A percentile compares a stretch with the other conserved stretches of the same genome.
These are phyloP conservation scores for Aspergillus sp. DNA, from an alignment of 2,329 filamentous ascomycete species.

Conservation along the genomic window DNA sequence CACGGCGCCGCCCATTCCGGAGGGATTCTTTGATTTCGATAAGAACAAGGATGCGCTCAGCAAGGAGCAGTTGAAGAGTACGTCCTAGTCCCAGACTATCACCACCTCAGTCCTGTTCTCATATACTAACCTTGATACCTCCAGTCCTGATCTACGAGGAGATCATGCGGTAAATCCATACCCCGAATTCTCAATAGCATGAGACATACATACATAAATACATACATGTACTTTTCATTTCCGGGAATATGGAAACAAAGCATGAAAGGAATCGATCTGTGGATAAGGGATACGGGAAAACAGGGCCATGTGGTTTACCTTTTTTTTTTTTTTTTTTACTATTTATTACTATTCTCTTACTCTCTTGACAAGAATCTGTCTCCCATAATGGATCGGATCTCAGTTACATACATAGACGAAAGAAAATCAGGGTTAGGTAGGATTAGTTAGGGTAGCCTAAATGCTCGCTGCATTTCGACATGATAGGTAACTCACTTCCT, in stretches of 20 bases:
- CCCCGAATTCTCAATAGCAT: not conserved
- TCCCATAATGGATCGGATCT: too few species aligned
- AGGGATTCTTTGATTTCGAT: constrained; percentile 99
- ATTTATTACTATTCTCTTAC: too few species aligned
- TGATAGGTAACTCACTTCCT: not conserved
- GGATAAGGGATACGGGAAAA: too few species aligned
- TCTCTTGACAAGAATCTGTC: too few species aligned
- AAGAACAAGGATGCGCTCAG: constrained; percentile 99
- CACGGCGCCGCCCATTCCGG: constrained; percentile 91
- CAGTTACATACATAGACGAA: constrained; percentile 18
- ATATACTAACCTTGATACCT: constrained; percentile 11
- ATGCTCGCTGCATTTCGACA: constrained; percentile 8
- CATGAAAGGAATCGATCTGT: too few species aligned
- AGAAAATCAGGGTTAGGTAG: constrained; percentile 9
- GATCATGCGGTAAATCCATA: constrained; percentile 68
- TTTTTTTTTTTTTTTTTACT: too few species aligned
- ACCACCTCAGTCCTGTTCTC: too few species aligned
- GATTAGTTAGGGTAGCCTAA: not conserved
- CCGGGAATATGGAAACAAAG: not conserved
- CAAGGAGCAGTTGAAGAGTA: constrained; percentile 96
- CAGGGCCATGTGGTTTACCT: too few species aligned
- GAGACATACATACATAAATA: not conserved
- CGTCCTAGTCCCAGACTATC: constrained; percentile 16
- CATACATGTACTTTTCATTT: not conserved
- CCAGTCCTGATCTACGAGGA: constrained; percentile 89